phyloP scores from a whole-genome alignment of 805 yeast species.

The Ogataea allantospora region DNA sequence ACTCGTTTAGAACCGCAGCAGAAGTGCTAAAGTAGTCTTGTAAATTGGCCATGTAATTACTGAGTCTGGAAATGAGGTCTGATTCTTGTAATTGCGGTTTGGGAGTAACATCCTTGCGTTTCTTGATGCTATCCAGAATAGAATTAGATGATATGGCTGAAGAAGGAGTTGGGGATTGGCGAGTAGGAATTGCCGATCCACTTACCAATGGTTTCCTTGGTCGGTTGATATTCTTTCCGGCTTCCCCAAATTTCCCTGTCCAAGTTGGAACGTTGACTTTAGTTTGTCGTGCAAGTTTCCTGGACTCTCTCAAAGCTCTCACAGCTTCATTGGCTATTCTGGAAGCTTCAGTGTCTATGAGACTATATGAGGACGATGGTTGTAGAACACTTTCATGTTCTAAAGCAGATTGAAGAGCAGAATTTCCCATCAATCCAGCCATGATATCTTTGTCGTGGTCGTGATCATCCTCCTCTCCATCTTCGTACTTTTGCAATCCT shows the following conservation, averaged over 20 bases:
- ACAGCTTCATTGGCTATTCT: constrained; percentile 62
- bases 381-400: constrained; percentile 76
- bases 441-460: constrained; percentile 63
- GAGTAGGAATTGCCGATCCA: constrained; percentile 2
- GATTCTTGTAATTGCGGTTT: constrained; percentile 13
- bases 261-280: constrained; percentile 86
- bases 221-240: constrained; percentile 51
- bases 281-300: constrained; percentile 46
- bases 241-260: constrained; percentile 90
- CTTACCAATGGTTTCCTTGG: constrained; percentile 12
- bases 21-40: constrained; percentile 34
- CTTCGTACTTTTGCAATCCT: constrained; percentile 61
- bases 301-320: constrained; percentile 58
- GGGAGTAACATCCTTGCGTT: constrained; percentile 33
- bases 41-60: constrained; percentile 29
- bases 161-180: constrained; percentile 13
- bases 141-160: constrained; percentile 44
- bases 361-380: constrained; percentile 43
- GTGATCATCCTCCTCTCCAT: constrained; percentile 43
- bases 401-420: constrained; percentile 70
- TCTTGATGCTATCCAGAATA: constrained; percentile 48
- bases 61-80: constrained; percentile 22
- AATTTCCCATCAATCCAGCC: constrained; percentile 62
- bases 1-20: constrained; percentile 26
- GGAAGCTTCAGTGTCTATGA: constrained; percentile 64